Evolutionary conservation across 306 rosid genomes (phyloP).

Genomic region (Vachellia collinsii): DNA sequence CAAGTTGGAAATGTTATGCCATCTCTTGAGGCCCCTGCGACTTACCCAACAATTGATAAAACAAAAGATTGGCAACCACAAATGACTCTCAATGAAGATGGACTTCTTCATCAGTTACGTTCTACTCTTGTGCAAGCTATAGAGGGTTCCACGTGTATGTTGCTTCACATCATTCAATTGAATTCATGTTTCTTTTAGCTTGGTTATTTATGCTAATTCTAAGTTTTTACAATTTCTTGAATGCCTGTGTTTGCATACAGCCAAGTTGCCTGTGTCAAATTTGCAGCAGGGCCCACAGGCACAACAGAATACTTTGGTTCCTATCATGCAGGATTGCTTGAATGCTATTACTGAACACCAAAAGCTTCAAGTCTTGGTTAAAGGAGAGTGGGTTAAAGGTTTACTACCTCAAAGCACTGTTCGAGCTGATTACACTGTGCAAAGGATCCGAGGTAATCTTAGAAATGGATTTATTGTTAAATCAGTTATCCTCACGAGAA

Average conservation of each 20-base stretch:
- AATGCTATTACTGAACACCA: slow-evolving; percentile 88
- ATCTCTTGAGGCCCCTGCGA: slow-evolving; percentile 57
- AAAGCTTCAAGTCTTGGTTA: slow-evolving; percentile 87
- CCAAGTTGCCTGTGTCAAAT: slow-evolving; percentile 53
- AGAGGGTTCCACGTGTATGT: slow-evolving; percentile 73
- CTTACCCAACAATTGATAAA: slow-evolving; percentile 63
- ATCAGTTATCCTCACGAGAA: slow-evolving; percentile 17
- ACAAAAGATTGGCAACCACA: slow-evolving; percentile 86
- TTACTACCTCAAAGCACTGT: slow-evolving; percentile 89
- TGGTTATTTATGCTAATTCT: slow-evolving; percentile 24
- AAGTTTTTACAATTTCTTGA: slow-evolving; percentile 25
- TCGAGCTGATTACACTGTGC: slow-evolving; percentile 82
- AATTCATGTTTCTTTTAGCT: slow-evolving; percentile 30
- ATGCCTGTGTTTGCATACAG: slow-evolving; percentile 53
- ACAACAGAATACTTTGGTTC: slow-evolving; percentile 69
- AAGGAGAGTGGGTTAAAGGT: slow-evolving; percentile 96
- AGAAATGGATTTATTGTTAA: slow-evolving; percentile 21
- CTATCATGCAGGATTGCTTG: slow-evolving; percentile 82
- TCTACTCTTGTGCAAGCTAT: slow-evolving; percentile 78
- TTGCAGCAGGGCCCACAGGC: slow-evolving; percentile 53
- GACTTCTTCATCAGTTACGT: slow-evolving; percentile 85
- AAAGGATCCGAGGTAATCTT: slow-evolving; percentile 76
- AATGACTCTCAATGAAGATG: slow-evolving; percentile 80
- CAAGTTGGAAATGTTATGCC: slow-evolving; percentile 71
- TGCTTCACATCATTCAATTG: slow-evolving; percentile 27